Base-by-base conservation (phyloP, 2,329 filamentous ascomycete genomes). In the Cladophialophora bantiana region DNA sequence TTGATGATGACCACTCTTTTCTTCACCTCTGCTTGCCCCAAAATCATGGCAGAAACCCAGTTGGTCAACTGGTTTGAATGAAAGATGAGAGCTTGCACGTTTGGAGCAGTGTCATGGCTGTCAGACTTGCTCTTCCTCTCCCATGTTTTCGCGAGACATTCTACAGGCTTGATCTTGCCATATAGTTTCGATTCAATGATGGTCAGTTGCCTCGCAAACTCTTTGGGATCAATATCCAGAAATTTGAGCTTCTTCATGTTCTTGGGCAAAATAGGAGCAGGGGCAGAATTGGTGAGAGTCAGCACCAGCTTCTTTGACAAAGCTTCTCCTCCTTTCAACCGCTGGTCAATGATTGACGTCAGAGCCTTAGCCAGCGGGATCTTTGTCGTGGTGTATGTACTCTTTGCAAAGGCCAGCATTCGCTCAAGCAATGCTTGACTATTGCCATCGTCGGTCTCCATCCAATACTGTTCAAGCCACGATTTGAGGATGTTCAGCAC, bases 161-260 rank as follows among this genome's bases (percentile, higher is more conserved):
- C 95, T 0, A 93, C 95, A 0, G 94, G 91, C 78, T 94, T 94
- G 78, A 99, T 96, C 81, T 97, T 97, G 73, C 91, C 92, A 75
- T 98, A 99, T 0, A 98, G 85, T 68, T 90, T 90, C 2, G 94
- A 97, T 79, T 99, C 95, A 70, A 98, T 96, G 71, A 99, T 95
- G 0, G 95, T 99, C 69, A 99, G 85, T 78, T 99, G 95, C 56
- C 95, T 89, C n/a, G 95, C 95, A 79, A 99, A 98, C 77, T 99
- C 95, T 0, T 91, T 92, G 0, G 93, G 89, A 76, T 99, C 95
- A 73, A 99, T 97, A 76, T 99, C 95, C 64, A 98, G 82, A 81
- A 99, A 98, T 79, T 98, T 99, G 73, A 99, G 86, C 80, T 97
- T 99, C 86, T 95, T 97, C 93, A 99, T 96, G 78, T 98, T 97